phyloP scores from a whole-genome alignment of 768 basidiomycete genomes.

The Mycena belliarum region DNA sequence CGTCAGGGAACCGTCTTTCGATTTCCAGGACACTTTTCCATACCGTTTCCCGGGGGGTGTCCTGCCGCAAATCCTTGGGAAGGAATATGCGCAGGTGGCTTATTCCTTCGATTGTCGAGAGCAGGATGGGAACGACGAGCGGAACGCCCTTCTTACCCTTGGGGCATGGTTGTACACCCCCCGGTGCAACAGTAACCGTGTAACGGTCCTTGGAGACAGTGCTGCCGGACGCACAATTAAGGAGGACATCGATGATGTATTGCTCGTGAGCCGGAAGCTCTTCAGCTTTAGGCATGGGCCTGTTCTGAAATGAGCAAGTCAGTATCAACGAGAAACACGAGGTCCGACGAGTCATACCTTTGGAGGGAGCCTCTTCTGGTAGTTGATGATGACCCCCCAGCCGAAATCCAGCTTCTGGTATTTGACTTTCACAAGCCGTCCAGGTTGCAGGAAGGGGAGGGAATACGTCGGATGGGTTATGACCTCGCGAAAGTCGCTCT shows the following conservation, averaged over 20 bases:
- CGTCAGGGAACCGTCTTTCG: slow-evolving; percentile 86
- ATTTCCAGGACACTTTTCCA: slow-evolving; percentile 93
- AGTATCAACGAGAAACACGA: neutral
- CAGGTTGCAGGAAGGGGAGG: slow-evolving; percentile 91
- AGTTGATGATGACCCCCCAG: slow-evolving; percentile 95
- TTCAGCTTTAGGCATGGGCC: slow-evolving; percentile 66
- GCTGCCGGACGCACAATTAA: slow-evolving; percentile 73
- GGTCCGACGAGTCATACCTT: slow-evolving; percentile 51
- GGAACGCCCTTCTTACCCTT: slow-evolving; percentile 74
- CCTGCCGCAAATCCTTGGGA: slow-evolving; percentile 85
- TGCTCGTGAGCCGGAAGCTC: slow-evolving; percentile 82
- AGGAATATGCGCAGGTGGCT: slow-evolving; percentile 85
- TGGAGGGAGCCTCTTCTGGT: slow-evolving; percentile 80
- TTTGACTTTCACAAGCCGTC: slow-evolving; percentile 90
- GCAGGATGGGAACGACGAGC: slow-evolving; percentile 83
- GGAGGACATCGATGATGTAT: slow-evolving; percentile 90
- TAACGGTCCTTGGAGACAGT: slow-evolving; percentile 59
- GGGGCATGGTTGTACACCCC: slow-evolving; percentile 75
- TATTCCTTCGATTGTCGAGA: slow-evolving; percentile 85
- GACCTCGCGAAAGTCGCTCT: slow-evolving; percentile 85
- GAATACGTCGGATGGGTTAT: slow-evolving; percentile 94
- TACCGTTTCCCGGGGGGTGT: slow-evolving; percentile 73
- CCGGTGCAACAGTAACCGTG: slow-evolving; percentile 56
- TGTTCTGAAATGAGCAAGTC: slow-evolving; percentile 49
- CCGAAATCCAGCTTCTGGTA: slow-evolving; percentile 89